Base-by-base conservation (phyloP, 495 filamentous ascomycete genomes). In the Penicillium longicatenatum region DNA sequence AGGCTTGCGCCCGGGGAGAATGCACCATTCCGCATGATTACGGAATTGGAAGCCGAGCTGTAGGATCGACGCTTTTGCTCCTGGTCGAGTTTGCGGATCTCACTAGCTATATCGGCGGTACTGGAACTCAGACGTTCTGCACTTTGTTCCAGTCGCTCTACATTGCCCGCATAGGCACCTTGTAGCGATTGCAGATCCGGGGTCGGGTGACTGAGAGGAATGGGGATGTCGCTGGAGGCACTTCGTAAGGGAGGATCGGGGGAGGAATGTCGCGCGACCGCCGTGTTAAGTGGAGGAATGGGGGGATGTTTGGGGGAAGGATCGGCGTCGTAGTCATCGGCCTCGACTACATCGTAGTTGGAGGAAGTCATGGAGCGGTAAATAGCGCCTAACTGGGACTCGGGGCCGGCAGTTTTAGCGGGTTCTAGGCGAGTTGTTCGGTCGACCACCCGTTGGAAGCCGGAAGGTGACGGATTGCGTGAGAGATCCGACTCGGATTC, bases 71-170 rank as follows among this genome's bases (percentile, higher is more conserved):
- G 79, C 69, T 91, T 93, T 65, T 91, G 86, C 61, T 91, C 90
- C 54, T 82, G 78, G 65, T 91, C 88, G 62, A 93, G 80, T 61
- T 89, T 87, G 57, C 88, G 85, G 52, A 96, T 90, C 63, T 92
- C 90, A 66, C 86, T 85, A 42, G 86, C 90, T 65, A 96, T 89
- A 61, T 86, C 80, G 16, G 87, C 86, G n/a, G 86, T 88, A 42
- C 84, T 88, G 68, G 85, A 83, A 64, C 88, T 92, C 66, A 96
- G 76, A 37, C 87, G 82, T 73, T 95, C 92, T 22, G 92, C 92
- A 42, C 86, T 89, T 59, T 86, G 82, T 66, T 96, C 92, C 60
- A 96, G 77, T 43, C 89, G 83, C 68, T 92, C 89, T 55, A 96
- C 86, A 78, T 93, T 93, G 67, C 82, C 81, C 20, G 85, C 73